Percentiles rank a stretch among this genome's conserved stretches.
Evolutionary conservation across 2,329 filamentous ascomycete species (phyloP).

Genomic region (Zymoseptoria pseudotritici): DNA sequence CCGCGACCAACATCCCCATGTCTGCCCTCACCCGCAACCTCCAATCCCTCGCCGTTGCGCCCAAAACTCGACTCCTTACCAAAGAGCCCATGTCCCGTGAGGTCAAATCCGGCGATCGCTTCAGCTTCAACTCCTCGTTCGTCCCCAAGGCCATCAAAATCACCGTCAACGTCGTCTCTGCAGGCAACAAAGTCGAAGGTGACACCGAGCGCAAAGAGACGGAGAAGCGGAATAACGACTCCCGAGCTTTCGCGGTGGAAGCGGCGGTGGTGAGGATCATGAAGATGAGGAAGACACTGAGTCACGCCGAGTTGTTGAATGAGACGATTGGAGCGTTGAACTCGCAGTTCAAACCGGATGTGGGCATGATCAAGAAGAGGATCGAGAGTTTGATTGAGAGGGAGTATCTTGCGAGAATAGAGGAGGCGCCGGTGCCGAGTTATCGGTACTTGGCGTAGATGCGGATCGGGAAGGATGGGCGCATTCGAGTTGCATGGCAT

Average conservation of each 20-base stretch:
- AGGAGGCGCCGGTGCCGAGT: constrained; percentile 53
- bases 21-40: constrained; percentile 69
- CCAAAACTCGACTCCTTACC: constrained; percentile 71
- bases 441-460: constrained; percentile 60
- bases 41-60: constrained; percentile 72
- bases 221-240: constrained; percentile 68
- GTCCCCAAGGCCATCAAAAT: constrained; percentile 76
- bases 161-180: constrained; percentile 77
- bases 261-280: constrained; percentile 74
- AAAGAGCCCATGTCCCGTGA: constrained; percentile 76
- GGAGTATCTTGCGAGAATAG: constrained; percentile 70
- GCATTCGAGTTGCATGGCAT: not conserved
- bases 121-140: constrained; percentile 76
- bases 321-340: constrained; percentile 66
- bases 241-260: constrained; percentile 63
- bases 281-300: constrained; percentile 67
- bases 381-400: constrained; percentile 69
- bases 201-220: constrained; percentile 59
- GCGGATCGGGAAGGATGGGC: too few species aligned
- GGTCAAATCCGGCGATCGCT: constrained; percentile 68
- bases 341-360: constrained; percentile 65
- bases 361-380: constrained; percentile 71
- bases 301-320: constrained; percentile 60
- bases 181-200: constrained; percentile 77
- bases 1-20: constrained; percentile 67